A percentile compares a stretch with the other conserved stretches of the same genome.
Conservation (phyloP, 2,329 filamentous ascomycete genomes). For the Microdochium bolleyi region DNA sequence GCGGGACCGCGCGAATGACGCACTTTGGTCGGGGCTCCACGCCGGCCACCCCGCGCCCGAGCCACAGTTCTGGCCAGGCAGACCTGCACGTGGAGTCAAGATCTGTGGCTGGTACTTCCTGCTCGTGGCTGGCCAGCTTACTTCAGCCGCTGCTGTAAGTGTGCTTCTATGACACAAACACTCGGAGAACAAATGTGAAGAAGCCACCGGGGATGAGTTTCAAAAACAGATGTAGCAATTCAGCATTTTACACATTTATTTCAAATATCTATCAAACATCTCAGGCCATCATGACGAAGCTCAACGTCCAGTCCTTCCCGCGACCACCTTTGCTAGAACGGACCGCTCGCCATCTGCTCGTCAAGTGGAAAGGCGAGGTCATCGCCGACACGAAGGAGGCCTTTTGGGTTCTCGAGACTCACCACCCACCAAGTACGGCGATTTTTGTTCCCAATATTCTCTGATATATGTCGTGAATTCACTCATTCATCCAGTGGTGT, state of each 20-base stretch:
- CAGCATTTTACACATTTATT: too few relatives aligned
- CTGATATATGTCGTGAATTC: neutral
- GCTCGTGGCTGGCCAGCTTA: neutral
- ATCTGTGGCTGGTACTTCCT: neutral
- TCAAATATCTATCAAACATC: constrained; percentile 4
- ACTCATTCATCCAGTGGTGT: too few relatives aligned
- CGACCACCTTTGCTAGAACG: constrained; percentile 49
- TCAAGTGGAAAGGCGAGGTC: constrained; percentile 45
- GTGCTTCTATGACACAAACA: neutral
- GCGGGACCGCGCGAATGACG: neutral
- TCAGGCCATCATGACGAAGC: constrained; percentile 30
- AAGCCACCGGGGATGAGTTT: too few relatives aligned
- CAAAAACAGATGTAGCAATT: too few relatives aligned
- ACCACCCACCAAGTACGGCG: constrained; percentile 48
- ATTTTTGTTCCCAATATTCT: constrained; percentile 4
- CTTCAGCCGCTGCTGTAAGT: too few relatives aligned
- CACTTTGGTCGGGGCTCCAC: neutral
- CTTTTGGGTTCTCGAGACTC: constrained; percentile 56
- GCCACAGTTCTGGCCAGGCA: neutral
- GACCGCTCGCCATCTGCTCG: constrained; percentile 42
- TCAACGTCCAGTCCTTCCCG: constrained; percentile 51
- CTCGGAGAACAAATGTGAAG: too few relatives aligned
- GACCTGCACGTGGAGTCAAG: neutral
- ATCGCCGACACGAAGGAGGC: constrained; percentile 51
- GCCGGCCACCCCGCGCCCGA: neutral